These are phyloP conservation scores for Begonia loranthoides DNA, from an alignment of 306 rosid genomes.

Conservation along the genomic window DNA sequence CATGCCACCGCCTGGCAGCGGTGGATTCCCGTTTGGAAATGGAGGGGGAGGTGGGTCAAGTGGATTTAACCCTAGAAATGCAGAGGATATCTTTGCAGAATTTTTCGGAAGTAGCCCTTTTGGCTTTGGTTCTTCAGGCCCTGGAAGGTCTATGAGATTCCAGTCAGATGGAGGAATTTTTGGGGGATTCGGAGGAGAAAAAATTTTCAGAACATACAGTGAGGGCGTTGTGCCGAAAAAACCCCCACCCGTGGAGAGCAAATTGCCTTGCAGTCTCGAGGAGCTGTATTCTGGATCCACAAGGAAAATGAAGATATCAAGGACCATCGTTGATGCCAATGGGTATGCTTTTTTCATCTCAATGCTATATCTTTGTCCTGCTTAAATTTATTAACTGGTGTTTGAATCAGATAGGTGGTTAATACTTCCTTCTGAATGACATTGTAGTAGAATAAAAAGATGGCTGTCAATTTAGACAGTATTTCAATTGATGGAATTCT, in stretches of 20 bases:
- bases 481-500: no score
- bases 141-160: conserved; percentile 62
- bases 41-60: conserved; percentile 28
- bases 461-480: no score
- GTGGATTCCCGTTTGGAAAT: conserved; percentile 25
- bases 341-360: conserved; percentile 33
- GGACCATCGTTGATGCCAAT: conserved; percentile 36
- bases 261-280: conserved; percentile 68
- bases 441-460: no score
- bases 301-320: conserved; percentile 96
- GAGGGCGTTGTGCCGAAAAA: conserved; percentile 52
- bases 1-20: conserved; percentile 55
- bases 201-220: conserved; percentile 33
- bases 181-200: conserved; percentile 57
- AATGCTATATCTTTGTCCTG: not conserved
- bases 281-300: conserved; percentile 83
- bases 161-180: conserved; percentile 45
- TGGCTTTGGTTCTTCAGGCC: conserved; percentile 65
- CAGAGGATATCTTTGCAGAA: conserved; percentile 93
- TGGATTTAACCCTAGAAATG: conserved; percentile 78
- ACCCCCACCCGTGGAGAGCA: conserved; percentile 73
- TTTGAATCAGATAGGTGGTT: not conserved
- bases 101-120: conserved; percentile 93
- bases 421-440: not conserved
- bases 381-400: not conserved